Evolutionary conservation across 306 rosid genomes (phyloP).

Genomic region (Cucumis hystrix): DNA sequence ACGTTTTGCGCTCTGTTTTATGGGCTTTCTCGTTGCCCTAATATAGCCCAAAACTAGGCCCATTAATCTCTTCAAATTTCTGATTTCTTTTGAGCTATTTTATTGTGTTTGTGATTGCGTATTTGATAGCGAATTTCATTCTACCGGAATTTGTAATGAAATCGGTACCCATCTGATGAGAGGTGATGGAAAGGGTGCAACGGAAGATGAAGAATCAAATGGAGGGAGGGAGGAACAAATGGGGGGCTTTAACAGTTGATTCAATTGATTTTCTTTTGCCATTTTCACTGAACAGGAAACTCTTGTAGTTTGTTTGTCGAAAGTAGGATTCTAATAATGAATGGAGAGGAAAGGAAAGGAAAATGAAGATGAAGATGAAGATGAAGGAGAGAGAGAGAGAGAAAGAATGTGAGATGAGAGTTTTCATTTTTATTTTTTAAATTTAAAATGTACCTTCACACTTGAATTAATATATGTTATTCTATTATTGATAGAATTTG

Average conservation of each 20-base stretch:
- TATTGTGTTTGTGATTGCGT: neutral
- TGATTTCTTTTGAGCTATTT: neutral
- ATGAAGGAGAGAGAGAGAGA: no score
- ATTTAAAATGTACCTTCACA: no score
- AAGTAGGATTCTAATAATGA: no score
- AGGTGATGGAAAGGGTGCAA: neutral
- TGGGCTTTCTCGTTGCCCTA: neutral
- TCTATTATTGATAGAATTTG: no score
- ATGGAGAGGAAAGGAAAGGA: no score
- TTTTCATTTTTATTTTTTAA: no score
- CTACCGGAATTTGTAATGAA: neutral
- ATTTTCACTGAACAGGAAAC: neutral
- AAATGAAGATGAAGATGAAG: no score
- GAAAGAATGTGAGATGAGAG: no score
- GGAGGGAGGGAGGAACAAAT: neutral
- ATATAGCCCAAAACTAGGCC: neutral
- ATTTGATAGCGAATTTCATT: neutral
- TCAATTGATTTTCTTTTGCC: neutral
- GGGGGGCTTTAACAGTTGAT: neutral
- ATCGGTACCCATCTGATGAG: neutral
- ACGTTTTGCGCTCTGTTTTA: neutral
- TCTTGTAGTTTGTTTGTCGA: no score
- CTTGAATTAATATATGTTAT: no score
- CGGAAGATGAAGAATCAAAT: neutral
- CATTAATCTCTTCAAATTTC: neutral